phyloP scores from a whole-genome alignment of 108 stramenopile genomes.

The Thalassiosira profunda region DNA sequence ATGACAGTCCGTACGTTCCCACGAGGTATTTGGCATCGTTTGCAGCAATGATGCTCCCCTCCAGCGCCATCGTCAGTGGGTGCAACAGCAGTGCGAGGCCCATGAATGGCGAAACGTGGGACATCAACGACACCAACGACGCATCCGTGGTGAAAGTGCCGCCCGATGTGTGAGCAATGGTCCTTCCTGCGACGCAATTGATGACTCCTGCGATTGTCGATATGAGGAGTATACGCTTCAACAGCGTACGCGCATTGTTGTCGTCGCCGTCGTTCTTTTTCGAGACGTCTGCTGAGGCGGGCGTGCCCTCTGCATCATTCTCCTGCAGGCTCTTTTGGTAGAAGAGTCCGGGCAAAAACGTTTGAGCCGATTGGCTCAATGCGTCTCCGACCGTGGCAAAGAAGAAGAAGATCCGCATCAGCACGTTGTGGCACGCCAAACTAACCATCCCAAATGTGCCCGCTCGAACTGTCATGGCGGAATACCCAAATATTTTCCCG shows the following conservation, averaged over 20 bases:
- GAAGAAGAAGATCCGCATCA: conserved; percentile 94
- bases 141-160: conserved; percentile 38
- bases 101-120: conserved; percentile 40
- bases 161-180: conserved; percentile 59
- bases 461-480: conserved; percentile 76
- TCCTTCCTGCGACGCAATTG: conserved; percentile 42
- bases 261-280: conserved; percentile 3
- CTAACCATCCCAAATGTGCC: conserved; percentile 77
- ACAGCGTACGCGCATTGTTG: conserved; percentile 30
- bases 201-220: conserved; percentile 18
- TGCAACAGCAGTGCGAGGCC: conserved; percentile 63
- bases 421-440: conserved; percentile 88
- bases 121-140: conserved; percentile 59
- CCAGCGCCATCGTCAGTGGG: conserved; percentile 79
- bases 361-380: conserved; percentile 86
- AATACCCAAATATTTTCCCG: conserved; percentile 81
- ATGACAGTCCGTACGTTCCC: conserved; percentile 56
- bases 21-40: conserved; percentile 66
- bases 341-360: conserved; percentile 83
- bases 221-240: conserved; percentile 37
- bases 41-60: conserved; percentile 76
- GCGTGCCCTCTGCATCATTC: conserved; percentile 4
- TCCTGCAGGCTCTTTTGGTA: conserved; percentile 35
- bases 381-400: conserved; percentile 93
- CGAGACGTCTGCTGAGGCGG: not conserved